These are phyloP conservation scores for Diaporthe ampelina DNA, from an alignment of 2,329 filamentous ascomycete genomes.

Conservation along the genomic window DNA sequence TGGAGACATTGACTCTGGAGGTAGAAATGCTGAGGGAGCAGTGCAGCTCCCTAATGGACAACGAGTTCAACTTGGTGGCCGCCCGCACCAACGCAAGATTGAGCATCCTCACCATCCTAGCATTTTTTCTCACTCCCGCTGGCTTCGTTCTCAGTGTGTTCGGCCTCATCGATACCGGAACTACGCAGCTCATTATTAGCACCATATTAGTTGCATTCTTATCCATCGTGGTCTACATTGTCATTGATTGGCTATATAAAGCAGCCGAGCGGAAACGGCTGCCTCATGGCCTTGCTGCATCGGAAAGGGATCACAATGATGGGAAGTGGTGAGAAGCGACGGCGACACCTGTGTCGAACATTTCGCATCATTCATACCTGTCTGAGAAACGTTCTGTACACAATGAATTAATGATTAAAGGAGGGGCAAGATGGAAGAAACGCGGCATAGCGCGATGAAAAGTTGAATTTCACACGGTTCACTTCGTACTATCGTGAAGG, in stretches of 20 bases:
- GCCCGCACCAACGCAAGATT: slow-evolving; percentile 12
- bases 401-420: too few species aligned
- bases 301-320: background rate
- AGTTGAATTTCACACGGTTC: too few species aligned
- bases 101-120: background rate
- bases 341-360: background rate
- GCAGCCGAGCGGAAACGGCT: background rate
- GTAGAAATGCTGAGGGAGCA: slow-evolving; percentile 11
- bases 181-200: slow-evolving; percentile 3
- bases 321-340: background rate
- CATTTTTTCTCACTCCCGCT: background rate
- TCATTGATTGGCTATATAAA: background rate
- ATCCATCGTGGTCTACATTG: background rate
- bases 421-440: too few species aligned
- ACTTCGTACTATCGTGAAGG: too few species aligned
- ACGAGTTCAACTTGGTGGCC: slow-evolving; percentile 10
- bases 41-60: background rate
- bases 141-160: slow-evolving; percentile 1
- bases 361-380: too few species aligned
- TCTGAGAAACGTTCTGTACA: too few species aligned
- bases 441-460: too few species aligned
- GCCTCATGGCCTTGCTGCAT: background rate
- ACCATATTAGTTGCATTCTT: slow-evolving; percentile 9
- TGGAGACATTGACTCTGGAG: background rate
- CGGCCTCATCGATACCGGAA: background rate